Conservation (phyloP, 2,329 filamentous ascomycete species). For the Fusarium redolens region DNA sequence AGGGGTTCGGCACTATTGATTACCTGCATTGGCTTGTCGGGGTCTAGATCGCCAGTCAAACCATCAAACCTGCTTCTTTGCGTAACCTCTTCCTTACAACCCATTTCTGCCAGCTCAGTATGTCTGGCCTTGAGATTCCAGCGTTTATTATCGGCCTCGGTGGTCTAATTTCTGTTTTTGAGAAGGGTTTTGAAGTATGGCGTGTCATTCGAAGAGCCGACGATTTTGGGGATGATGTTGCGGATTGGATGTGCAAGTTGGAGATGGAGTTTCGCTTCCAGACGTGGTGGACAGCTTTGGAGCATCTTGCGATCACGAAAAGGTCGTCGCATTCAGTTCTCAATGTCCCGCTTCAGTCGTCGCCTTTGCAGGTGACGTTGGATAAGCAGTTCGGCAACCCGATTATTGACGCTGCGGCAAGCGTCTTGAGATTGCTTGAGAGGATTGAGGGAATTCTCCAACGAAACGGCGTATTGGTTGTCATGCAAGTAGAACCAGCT, state of each 20-base stretch:
- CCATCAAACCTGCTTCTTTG: neutral
- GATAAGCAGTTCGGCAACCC: neutral
- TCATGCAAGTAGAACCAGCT: rapidly evolving
- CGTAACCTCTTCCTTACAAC: neutral
- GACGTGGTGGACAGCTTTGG: neutral
- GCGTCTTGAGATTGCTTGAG: neutral
- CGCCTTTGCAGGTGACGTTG: neutral
- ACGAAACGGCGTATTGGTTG: neutral
- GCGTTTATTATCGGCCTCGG: neutral
- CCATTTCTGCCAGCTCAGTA: neutral
- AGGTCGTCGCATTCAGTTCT: neutral
- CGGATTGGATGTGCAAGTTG: conserved; percentile 5
- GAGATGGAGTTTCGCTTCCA: conserved; percentile 5
- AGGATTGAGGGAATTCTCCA: neutral
- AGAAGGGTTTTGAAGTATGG: neutral
- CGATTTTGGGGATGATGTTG: neutral
- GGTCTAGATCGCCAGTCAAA: neutral
- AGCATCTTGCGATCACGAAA: neutral
- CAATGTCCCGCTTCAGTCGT: neutral
- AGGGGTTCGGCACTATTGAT: neutral
- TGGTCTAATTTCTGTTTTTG: neutral
- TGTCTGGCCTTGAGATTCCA: neutral
- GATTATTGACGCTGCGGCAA: neutral
- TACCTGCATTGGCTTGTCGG: neutral
- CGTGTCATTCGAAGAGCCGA: neutral